Conservation (phyloP, 2,329 filamentous ascomycete genomes). For the Aspergillus spinulosporus region DNA sequence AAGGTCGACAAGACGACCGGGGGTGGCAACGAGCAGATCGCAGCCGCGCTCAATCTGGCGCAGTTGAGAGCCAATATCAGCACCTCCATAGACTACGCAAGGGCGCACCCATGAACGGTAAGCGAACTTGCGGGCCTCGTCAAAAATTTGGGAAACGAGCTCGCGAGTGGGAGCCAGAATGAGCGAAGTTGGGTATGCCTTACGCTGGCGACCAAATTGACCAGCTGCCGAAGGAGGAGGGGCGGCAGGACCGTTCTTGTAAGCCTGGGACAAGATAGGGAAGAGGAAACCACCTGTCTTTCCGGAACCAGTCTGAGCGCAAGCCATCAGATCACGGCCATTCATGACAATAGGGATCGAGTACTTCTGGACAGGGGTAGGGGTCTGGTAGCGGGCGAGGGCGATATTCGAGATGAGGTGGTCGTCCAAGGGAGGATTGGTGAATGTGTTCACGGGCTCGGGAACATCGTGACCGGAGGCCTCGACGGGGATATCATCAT, state of each 20-base stretch:
- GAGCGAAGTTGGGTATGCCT: conserved; percentile 93
- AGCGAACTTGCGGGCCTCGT: conserved; percentile 95
- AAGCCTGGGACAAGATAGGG: conserved; percentile 97
- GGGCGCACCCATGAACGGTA: conserved; percentile 99
- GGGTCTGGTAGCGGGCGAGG: conserved; percentile 89
- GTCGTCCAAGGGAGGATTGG: conserved; percentile 91
- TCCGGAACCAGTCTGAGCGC: conserved; percentile 98
- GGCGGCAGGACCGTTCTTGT: conserved; percentile 78
- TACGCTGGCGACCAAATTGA: conserved; percentile 80
- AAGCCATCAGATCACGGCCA: conserved; percentile 98
- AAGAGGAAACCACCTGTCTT: conserved; percentile 99
- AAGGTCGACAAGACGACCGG: conserved; percentile 94
- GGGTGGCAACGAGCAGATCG: conserved; percentile 94
- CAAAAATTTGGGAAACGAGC: conserved; percentile 97
- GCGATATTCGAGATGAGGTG: conserved; percentile 92
- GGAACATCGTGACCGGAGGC: conserved; percentile 92
- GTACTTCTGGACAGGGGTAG: conserved; percentile 98
- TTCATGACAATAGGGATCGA: conserved; percentile 98
- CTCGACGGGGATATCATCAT: conserved; percentile 98
- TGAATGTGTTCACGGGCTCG: conserved; percentile 86
- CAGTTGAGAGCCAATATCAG: conserved; percentile 96
- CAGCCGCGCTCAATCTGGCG: conserved; percentile 97
- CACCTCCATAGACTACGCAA: conserved; percentile 98
- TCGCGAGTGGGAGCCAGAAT: conserved; percentile 97
- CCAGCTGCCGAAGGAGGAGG: conserved; percentile 64